These are phyloP conservation scores for Paulownia fortunei DNA, from an alignment of 257 asterid genomes.

Conservation along the genomic window DNA sequence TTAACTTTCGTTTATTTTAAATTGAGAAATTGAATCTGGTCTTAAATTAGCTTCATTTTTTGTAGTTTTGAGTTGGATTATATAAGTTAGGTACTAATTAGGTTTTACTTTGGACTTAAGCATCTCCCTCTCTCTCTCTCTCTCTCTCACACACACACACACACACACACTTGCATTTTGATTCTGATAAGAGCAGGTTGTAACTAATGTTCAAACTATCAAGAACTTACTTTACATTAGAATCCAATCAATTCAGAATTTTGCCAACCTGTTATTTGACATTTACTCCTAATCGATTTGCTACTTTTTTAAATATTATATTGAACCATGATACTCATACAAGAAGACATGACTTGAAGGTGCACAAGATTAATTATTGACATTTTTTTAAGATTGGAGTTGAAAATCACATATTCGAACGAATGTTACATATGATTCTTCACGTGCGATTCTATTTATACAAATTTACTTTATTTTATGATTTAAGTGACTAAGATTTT, in stretches of 20 bases:
- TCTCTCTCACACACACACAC: too few relatives aligned
- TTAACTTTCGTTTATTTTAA: neutral
- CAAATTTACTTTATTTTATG: neutral
- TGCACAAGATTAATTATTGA: too few relatives aligned
- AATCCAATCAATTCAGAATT: conserved; percentile 8
- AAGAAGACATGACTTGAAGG: neutral
- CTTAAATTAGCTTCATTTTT: neutral
- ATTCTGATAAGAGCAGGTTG: too few relatives aligned
- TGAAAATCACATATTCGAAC: too few relatives aligned
- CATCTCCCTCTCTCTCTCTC: conserved; percentile 2
- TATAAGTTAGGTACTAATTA: conserved; percentile 32
- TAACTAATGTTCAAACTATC: too few relatives aligned
- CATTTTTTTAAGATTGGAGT: too few relatives aligned
- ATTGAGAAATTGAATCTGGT: neutral
- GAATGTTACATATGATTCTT: too few relatives aligned
- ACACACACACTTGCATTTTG: too few relatives aligned
- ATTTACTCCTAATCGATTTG: neutral
- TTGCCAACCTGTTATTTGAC: neutral
- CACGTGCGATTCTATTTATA: too few relatives aligned
- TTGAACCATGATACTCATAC: neutral
- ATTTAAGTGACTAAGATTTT: neutral
- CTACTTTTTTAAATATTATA: neutral
- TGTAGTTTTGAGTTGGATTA: neutral
- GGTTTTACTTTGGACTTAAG: conserved; percentile 11
- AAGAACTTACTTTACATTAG: too few relatives aligned